Base-by-base conservation (phyloP, 495 filamentous ascomycete species). In the Penicillium turbatum region DNA sequence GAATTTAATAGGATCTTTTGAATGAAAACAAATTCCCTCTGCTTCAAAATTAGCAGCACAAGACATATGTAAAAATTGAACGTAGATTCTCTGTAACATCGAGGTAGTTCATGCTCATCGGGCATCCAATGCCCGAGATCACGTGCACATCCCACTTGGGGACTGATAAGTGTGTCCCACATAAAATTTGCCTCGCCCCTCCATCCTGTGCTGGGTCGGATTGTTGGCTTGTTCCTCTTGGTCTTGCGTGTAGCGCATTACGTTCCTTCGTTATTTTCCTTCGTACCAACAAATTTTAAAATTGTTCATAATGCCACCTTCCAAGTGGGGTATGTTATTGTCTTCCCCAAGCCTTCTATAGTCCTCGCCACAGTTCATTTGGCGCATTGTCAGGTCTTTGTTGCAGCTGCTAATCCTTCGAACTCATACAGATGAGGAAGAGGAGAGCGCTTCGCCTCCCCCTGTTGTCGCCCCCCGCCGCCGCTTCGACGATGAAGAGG, bases 401-500 rank as follows among this genome's bases (percentile, higher is more conserved):
- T 45, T 42, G 21, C 29, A 36, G 24, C 29, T 51, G 37, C 59
- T 62, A 50, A 63, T 51, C 31, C 43, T 42, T 31, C 55, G 36
- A n/a, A 41, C 51, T 60, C 52, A 55, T 56, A 31, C 75, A 77
- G 87, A 92, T 48, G 86, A 87, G 40, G 82, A 89, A 53, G 82
- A 80, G 51, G 84, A 86, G 53, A 82, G 80, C 41, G 78, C 75
- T 64, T 76, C 82, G 17, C 83, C 86, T 39, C 81, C 89, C 37
- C 80, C 84, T 35, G 73, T 79, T 31, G 73, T 78, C 19, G 79
- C 75, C 38, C 72, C 78, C 34, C 77, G 82, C 51, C 81, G 85
- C 60, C 70, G 80, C 68, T 97, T 93, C 63, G 91, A 95, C 59
- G 93, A 99, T 62, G 92, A 97, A 65, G 92, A 95, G 69, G 89